Evolutionary conservation across 2,329 filamentous ascomycete genomes (phyloP), one percentile per base, ranked within the genome.

Genomic region (Paraconiothyrium brasiliense): DNA sequence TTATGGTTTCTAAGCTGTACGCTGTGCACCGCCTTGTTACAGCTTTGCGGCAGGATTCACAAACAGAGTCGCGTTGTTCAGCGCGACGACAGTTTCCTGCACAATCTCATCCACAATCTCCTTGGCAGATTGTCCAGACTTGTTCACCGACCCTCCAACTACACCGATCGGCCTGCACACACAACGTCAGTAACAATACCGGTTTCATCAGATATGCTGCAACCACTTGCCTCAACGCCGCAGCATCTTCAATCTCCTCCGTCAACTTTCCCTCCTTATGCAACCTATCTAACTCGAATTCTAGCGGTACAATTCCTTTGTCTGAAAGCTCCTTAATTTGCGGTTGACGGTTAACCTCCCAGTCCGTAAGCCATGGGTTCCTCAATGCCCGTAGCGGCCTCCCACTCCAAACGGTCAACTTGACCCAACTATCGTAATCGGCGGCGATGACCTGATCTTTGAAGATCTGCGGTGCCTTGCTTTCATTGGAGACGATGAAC

Each of bases 181-280:
- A 20, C 3, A n/a, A 41, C 4, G 14, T 39, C 14, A 22, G n/a
- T 16, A 44, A 47, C 44, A 35, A n/a, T 3, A 30, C 4, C 30
- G 7, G 4, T 16, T 16, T 16, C 34, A 1, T 13, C 9, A 16
- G 39, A 41, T 16, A 41, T 16, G 2, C 16, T 16, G 39, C 39
- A 9, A 41, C 9, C 14, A 62, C 68, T 58, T 59, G 68, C 71
- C 69, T 68, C 55, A 74, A 35, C 14, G 59, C 68, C 14, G 68
- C 67, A 24, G 62, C 57, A 59, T 74, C 71, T 52, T 72, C 68
- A 61, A 73, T 73, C 52, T 72, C 71, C 11, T 74, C 71, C 14
- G 71, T 74, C 32, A 72, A 59, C 60, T 70, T 73, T 8, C 71
- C 39, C 14, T n/a, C 39, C 14, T 41, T 68, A 41, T 72, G 65